phyloP scores from a whole-genome alignment of 2,329 filamentous ascomycete species.

The Fusarium goolgardi region DNA sequence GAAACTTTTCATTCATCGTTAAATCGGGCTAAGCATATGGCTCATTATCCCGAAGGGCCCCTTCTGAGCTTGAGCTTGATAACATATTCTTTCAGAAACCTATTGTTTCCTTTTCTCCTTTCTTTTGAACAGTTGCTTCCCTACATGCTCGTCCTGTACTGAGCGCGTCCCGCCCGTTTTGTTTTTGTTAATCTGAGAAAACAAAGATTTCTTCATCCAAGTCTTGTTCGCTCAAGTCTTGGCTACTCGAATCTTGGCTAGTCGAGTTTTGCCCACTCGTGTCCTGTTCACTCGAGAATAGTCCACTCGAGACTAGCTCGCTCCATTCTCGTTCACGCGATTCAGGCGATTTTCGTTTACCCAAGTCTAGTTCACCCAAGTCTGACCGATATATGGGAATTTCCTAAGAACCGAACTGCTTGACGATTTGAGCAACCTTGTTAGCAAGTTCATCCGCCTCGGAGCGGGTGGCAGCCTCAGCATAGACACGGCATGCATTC shows the following conservation, averaged over 20 bases:
- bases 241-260: not conserved
- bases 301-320: conserved; percentile 6
- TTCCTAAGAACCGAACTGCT: conserved; percentile 61
- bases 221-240: conserved; percentile 7
- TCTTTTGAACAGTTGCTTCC: not conserved
- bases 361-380: conserved; percentile 5
- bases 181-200: conserved; percentile 22
- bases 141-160: conserved; percentile 6
- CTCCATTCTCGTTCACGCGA: conserved; percentile 1
- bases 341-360: not conserved
- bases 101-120: conserved; percentile 12
- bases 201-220: conserved; percentile 16
- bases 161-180: not conserved
- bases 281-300: not conserved
- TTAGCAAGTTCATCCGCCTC: conserved; percentile 92
- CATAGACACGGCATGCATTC: conserved; percentile 95
- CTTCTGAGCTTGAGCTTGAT: conserved; percentile 17
- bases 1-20: conserved; percentile 38
- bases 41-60: conserved; percentile 13
- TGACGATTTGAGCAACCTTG: conserved; percentile 81
- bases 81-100: conserved; percentile 19
- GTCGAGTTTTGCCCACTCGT: not conserved
- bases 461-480: conserved; percentile 87
- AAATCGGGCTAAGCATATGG: conserved; percentile 14
- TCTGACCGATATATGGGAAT: conserved; percentile 8